phyloP scores from a whole-genome alignment of 139 green algal genomes.

The Picochlorum sp. region DNA sequence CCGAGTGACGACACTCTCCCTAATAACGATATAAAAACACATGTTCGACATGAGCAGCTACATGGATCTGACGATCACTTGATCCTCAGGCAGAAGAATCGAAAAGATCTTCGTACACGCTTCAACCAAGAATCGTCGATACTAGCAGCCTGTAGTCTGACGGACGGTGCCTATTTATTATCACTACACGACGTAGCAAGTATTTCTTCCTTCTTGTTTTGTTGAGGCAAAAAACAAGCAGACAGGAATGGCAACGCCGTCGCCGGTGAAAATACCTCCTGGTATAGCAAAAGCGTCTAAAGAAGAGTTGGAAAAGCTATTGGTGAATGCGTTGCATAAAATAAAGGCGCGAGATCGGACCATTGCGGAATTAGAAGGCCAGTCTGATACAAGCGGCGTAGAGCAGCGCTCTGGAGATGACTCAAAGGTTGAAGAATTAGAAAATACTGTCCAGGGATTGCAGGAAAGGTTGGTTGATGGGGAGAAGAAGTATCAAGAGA shows the following conservation, averaged over 20 bases:
- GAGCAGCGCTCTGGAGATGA: neutral
- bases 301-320: slow-evolving; percentile 12
- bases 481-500: slow-evolving; percentile 16
- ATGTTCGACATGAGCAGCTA: too few species aligned
- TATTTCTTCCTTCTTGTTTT: neutral
- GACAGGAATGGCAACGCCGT: neutral
- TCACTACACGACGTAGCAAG: too few species aligned
- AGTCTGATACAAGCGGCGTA: neutral
- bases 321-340: neutral
- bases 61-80: too few species aligned
- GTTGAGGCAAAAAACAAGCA: neutral
- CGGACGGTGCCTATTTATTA: too few species aligned
- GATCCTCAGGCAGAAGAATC: too few species aligned
- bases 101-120: too few species aligned
- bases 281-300: slow-evolving; percentile 22
- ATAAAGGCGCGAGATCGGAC: slow-evolving; percentile 27
- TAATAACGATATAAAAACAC: too few species aligned
- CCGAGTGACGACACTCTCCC: too few species aligned
- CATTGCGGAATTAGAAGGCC: slow-evolving; percentile 24
- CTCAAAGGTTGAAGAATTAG: slow-evolving; percentile 5
- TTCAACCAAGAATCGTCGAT: too few species aligned
- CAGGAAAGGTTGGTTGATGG: slow-evolving; percentile 17
- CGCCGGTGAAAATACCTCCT: slow-evolving; percentile 15
- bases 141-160: too few species aligned
- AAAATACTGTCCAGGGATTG: slow-evolving; percentile 12